Base-by-base conservation (phyloP, 2,329 filamentous ascomycete genomes). In the Alternaria dauci region DNA sequence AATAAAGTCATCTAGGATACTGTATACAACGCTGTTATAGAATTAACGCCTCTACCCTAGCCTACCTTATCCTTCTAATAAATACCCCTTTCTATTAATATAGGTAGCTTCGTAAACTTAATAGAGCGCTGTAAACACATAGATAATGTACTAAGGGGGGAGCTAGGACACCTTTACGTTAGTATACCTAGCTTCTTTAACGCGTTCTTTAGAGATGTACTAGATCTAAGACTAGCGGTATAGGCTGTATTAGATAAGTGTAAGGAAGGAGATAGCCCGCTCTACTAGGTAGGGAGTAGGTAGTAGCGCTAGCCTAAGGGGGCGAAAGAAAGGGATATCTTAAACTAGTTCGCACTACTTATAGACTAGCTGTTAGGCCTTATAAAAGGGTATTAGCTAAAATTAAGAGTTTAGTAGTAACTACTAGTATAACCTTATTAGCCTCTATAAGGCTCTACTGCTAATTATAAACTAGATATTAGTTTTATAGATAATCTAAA, bases 381-480 rank as follows among this genome's bases (percentile, higher is more conserved):
- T 41, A 9, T 3, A 4, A 9, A 41, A 4, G 18, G 12, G 38
- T 4, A 41, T 4, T 4, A 4, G 9, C 6, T 4, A 23, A 12
- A 2, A 41, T 4, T 9, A 4, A 1, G 18, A 9, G 23, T 8
- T 23, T 4, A 3, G 12, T 4, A 4, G 38, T 18, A 4, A 41
- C 18, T 4, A 3, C 18, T 41, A 5, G 18, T 4, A 41, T 4
- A 41, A 18, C 38, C 18, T 3, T 8, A 41, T 41, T 4, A 3
- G 6, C 18, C 18, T 4, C 23, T 41, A 39, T 61, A 69, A 64
- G 66, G 66, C 61, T 71, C 66, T 52, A 65, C 63, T 18, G 67
- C 69, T 18, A 54, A 69, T 55, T 59, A 68, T 52, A 70, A 71
- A 62, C 59, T 73, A 55, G 68, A 73, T 56, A 52, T 72, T 55